Evolutionary conservation across 331 rosid genomes (phyloP).

Genomic region (Rhamnella rubrinervis): DNA sequence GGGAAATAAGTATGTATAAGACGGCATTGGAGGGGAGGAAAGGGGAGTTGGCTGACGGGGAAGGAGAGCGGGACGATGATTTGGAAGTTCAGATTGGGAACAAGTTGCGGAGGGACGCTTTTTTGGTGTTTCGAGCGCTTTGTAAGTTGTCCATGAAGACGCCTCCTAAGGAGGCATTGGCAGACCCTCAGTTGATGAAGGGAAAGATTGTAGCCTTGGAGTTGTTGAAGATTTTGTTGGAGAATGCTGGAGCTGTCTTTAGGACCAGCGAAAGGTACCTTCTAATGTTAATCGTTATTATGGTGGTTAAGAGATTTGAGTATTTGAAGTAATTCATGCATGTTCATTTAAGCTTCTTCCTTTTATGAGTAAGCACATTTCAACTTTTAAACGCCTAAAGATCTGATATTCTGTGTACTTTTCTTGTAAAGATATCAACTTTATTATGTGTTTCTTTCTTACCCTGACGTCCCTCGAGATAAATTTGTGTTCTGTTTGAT

Average conservation of each 20-base stretch:
- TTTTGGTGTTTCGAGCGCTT: constrained; percentile 93
- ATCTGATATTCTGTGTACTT: neutral
- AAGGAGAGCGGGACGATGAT: constrained; percentile 88
- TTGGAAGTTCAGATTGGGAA: constrained; percentile 99
- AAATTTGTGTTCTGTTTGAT: constrained; percentile 1
- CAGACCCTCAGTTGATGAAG: constrained; percentile 87
- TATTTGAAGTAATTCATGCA: neutral
- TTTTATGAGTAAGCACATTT: too few species aligned
- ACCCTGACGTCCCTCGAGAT: constrained; percentile 7
- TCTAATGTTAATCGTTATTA: neutral
- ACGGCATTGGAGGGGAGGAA: constrained; percentile 95
- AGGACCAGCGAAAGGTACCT: constrained; percentile 94
- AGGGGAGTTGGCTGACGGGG: constrained; percentile 91
- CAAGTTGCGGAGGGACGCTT: constrained; percentile 92
- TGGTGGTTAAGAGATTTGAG: neutral
- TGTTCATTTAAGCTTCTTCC: too few species aligned
- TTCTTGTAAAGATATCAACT: neutral
- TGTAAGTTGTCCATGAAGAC: constrained; percentile 97
- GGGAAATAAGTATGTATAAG: constrained; percentile 99
- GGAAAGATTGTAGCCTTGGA: constrained; percentile 98
- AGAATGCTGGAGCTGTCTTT: constrained; percentile 98
- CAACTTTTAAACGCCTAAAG: too few species aligned
- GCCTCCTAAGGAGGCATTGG: constrained; percentile 83
- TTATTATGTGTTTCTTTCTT: constrained; percentile 20
- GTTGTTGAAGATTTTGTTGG: constrained; percentile 89